Evolutionary conservation across 2,329 filamentous ascomycete genomes (phyloP), one percentile per base, ranked within the genome.

Genomic region (Lasiodiplodia sp.): DNA sequence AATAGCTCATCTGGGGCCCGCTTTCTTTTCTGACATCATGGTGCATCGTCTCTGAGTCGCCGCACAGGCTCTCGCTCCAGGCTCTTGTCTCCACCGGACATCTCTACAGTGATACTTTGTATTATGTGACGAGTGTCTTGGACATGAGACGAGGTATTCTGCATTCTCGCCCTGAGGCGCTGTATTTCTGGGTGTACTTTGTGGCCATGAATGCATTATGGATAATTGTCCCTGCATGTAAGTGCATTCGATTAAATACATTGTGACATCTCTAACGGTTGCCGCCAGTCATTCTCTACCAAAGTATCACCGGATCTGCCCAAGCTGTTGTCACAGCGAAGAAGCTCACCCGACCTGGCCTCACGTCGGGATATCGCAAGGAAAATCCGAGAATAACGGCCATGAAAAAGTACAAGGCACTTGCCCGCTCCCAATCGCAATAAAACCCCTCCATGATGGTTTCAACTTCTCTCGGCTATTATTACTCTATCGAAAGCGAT

Each of bases 161-260:
- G 23, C 86, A 88, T 73, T 88, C 85, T 71, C 83, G 88, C 28
- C 88, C 88, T 1, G 88, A 90, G 77, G 78, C 81, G 25, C 75
- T 86, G 37, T 91, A 91, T 72, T 89, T 86, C 72, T 90, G 88
- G 88, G 79, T 87, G 21, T 91, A 90, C 72, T 90, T 88, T 70
- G 80, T 87, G 5, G 85, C 85, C 2, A 85, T 89, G 75, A 91
- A 91, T 73, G 74, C 83, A 18, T 86, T 88, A 0, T 91, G 88
- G 88, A 84, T 82, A 0, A 72, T 88, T 1, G 82, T 89, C 28
- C 88, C 88, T 18, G 67, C 56, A 1, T 53, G 67, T 68, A 56
- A 66, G 67, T 69, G 7, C 34, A 16, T 18, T 16, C 38, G 6
- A 31, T 0, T 2, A 28, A 6, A 21, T 31, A 21, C 38, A 11